Evolutionary conservation across 257 asterid species (phyloP), one percentile per base, ranked within the genome.

Genomic region (Thymus mandschuricus): DNA sequence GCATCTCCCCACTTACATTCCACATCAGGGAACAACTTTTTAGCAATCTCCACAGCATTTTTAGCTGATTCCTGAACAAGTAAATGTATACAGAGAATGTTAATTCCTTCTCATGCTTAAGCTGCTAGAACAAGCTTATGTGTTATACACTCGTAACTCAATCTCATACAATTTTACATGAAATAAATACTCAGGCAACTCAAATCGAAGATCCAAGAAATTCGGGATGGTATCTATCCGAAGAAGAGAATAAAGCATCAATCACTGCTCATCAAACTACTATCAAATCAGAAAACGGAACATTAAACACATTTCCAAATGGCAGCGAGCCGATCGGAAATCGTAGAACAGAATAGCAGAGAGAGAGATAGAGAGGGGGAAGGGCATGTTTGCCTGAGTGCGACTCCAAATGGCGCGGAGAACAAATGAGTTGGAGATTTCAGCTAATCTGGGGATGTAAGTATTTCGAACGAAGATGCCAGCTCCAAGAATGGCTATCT

Each of bases 351-450:
- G 34, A 49, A 64, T 74, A 60, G 7, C 10, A 59, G 10, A 5
- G 59, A 60, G 15, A 34, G 21, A 31, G 49, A 28, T 1, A 13
- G 28, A 49, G 21, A 49, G 55, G n/a, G 55, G n/a, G 1, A 38
- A 6, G 44, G 6, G 10, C 34, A 31, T 21, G 70, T 38, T 73
- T 52, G 66, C 97, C 97, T 87, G 79, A 46, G 86, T 75, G 72
- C 98, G 96, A 77, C 96, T 91, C 98, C 98, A 93, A 76, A 93
- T 91, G 62, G 87, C 85, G 75, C 75, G 80, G 71, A 93, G 92
- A 60, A 82, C 69, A 43, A 89, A 79, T 43, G 77, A 88, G 56
- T 84, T 52, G 60, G 97, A 86, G 79, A 93, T 85, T 76, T 93
- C 98, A 54, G 97, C 92, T 60, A 93, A 81, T 82, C 97, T 82